phyloP scores from a whole-genome alignment of 2,329 filamentous ascomycete genomes.

The Xylaria sp. region DNA sequence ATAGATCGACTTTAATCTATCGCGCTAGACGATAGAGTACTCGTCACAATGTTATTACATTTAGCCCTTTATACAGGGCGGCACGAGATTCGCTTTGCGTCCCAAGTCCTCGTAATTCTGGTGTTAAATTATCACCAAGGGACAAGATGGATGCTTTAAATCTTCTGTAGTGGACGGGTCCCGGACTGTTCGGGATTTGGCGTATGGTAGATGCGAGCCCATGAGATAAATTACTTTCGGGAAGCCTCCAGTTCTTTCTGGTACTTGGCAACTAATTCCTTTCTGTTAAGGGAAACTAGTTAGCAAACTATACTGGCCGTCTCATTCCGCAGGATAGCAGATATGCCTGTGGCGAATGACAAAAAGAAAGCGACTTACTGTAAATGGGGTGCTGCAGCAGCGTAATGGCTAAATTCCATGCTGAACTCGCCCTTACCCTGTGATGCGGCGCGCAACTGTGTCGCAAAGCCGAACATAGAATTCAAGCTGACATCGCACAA shows the following conservation, averaged over 20 bases:
- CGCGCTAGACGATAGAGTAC: neutral
- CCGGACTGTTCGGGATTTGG: neutral
- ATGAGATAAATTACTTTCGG: constrained; percentile 32
- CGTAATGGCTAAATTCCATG: constrained; percentile 99
- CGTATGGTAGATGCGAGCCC: neutral
- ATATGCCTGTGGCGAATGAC: neutral
- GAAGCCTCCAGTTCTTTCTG: constrained; percentile 65
- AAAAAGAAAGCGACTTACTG: constrained; percentile 70
- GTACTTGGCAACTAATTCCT: constrained; percentile 68
- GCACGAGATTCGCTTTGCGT: neutral
- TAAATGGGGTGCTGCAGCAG: constrained; percentile 83
- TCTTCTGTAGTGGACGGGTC: neutral
- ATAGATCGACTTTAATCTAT: constrained; percentile 15
- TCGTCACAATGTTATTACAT: constrained; percentile 27
- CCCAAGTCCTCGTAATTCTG: neutral
- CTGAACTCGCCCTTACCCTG: constrained; percentile 98
- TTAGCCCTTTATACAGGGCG: neutral
- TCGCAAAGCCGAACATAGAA: constrained; percentile 97
- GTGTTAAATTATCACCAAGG: neutral
- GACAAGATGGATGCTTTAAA: neutral
- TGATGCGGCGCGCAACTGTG: constrained; percentile 88
- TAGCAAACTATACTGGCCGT: constrained; percentile 7
- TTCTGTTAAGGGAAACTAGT: constrained; percentile 55
- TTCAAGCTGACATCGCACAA: constrained; percentile 93
- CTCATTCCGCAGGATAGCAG: constrained; percentile 22